A percentile compares a stretch with the other conserved stretches of the same genome.
These are phyloP conservation scores for Metschnikowia shivogae DNA, from an alignment of 805 yeast genomes.

Conservation along the genomic window DNA sequence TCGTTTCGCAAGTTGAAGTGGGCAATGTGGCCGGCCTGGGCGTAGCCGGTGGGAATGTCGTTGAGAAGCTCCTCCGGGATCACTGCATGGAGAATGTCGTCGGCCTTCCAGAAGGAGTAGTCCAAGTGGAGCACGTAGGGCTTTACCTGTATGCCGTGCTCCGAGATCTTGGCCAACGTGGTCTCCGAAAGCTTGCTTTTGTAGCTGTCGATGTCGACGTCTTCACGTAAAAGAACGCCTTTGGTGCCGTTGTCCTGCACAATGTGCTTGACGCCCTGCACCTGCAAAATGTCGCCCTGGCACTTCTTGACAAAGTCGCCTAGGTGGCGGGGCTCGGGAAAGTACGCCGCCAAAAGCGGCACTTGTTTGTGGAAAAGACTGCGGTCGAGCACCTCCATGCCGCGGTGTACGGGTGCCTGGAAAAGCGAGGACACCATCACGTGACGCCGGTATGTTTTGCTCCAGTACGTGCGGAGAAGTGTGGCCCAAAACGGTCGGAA, in stretches of 20 bases:
- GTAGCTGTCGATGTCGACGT: slow-evolving; percentile 39
- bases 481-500: neutral
- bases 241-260: slow-evolving; percentile 40
- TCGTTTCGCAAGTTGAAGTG: slow-evolving; percentile 83
- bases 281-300: slow-evolving; percentile 56
- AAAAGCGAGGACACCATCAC: slow-evolving; percentile 26
- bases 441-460: slow-evolving; percentile 25
- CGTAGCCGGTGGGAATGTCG: slow-evolving; percentile 86
- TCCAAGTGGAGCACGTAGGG: slow-evolving; percentile 55
- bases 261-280: slow-evolving; percentile 71
- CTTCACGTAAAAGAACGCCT: slow-evolving; percentile 60
- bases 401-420: slow-evolving; percentile 65
- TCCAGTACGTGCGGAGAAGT: slow-evolving; percentile 5
- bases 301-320: slow-evolving; percentile 58
- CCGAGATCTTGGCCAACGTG: slow-evolving; percentile 44
- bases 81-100: slow-evolving; percentile 74
- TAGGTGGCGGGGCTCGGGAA: slow-evolving; percentile 62
- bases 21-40: slow-evolving; percentile 93
- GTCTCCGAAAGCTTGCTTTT: slow-evolving; percentile 34
- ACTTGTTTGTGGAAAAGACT: slow-evolving; percentile 55
- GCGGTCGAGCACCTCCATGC: slow-evolving; percentile 64
- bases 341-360: slow-evolving; percentile 60
- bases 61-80: slow-evolving; percentile 66
- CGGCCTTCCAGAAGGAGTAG: slow-evolving; percentile 84
- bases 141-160: slow-evolving; percentile 42